These are phyloP conservation scores for Eimeria sp. DNA, from an alignment of 169 alveolate species.

Conservation along the genomic window DNA sequence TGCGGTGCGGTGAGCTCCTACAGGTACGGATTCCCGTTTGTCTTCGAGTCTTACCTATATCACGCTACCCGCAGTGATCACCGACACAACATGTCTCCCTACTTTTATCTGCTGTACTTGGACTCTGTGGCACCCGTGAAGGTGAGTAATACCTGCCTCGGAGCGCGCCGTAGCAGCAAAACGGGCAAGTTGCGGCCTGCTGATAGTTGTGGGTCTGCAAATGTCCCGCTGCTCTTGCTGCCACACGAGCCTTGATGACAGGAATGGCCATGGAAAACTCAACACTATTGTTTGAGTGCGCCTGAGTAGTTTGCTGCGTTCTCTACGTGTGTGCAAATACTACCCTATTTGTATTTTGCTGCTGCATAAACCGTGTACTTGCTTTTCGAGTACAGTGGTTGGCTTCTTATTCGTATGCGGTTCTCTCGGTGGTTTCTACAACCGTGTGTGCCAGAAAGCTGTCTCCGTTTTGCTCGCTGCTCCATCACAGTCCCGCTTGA, in stretches of 20 bases:
- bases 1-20: slow-evolving; percentile 13
- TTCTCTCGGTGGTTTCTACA: background rate
- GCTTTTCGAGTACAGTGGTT: background rate
- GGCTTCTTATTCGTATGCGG: background rate
- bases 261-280: background rate
- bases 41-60: slow-evolving; percentile 93
- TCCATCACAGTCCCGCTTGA: background rate
- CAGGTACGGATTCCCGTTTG: slow-evolving; percentile 85
- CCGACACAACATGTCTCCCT: slow-evolving; percentile 98
- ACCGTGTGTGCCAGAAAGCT: background rate
- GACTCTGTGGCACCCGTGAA: slow-evolving; percentile 85
- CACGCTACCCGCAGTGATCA: slow-evolving; percentile 98
- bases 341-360: background rate
- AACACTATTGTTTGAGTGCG: background rate
- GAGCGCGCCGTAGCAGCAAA: background rate
- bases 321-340: background rate
- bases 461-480: background rate
- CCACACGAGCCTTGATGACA: background rate
- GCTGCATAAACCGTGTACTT: background rate
- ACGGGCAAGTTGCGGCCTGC: background rate
- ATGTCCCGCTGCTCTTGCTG: background rate
- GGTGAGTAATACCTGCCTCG: slow-evolving; percentile 82
- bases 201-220: background rate
- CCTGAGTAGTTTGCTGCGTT: background rate
- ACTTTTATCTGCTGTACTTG: slow-evolving; percentile 96